A percentile compares a stretch with the other conserved stretches of the same genome.
Conservation (phyloP, 129 eudicot species). For the Kitagawia praeruptora region DNA sequence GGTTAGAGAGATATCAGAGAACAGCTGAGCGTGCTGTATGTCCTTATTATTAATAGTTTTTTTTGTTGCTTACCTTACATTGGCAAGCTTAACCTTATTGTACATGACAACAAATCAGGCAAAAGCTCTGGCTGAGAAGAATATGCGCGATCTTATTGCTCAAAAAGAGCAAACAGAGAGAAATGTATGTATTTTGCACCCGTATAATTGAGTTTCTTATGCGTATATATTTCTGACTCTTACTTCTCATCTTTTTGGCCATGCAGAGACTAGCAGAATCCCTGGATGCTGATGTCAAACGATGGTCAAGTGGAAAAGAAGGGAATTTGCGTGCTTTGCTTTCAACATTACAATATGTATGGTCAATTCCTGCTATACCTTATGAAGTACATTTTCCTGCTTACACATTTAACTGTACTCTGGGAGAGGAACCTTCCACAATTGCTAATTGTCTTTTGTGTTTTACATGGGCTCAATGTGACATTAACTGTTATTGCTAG, state of each 20-base stretch:
- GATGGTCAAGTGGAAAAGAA: slow-evolving; percentile 96
- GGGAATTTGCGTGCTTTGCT: slow-evolving; percentile 96
- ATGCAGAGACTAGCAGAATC: slow-evolving; percentile 88
- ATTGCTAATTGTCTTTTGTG: neutral
- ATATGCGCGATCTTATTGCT: slow-evolving; percentile 84
- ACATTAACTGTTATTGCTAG: neutral
- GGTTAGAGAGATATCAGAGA: slow-evolving; percentile 88
- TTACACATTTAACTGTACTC: neutral
- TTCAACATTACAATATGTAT: slow-evolving; percentile 97
- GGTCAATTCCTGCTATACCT: slow-evolving; percentile 12
- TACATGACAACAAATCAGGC: slow-evolving; percentile 45
- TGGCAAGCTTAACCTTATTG: slow-evolving; percentile 3
- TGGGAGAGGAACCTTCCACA: neutral
- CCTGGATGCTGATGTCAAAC: slow-evolving; percentile 92
- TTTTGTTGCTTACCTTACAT: neutral
- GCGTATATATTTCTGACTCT: neutral
- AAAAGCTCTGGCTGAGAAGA: slow-evolving; percentile 91
- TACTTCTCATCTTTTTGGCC: neutral
- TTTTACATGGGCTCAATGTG: neutral
- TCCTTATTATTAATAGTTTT: slow-evolving; percentile 3
- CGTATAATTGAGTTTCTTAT: neutral
- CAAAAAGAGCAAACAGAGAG: slow-evolving; percentile 91
- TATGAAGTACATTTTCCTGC: neutral
- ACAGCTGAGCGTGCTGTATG: slow-evolving; percentile 97
- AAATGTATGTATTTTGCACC: slow-evolving; percentile 36